Conservation (phyloP, 345 rosid species). For the Zanthoxylum bungeanum region DNA sequence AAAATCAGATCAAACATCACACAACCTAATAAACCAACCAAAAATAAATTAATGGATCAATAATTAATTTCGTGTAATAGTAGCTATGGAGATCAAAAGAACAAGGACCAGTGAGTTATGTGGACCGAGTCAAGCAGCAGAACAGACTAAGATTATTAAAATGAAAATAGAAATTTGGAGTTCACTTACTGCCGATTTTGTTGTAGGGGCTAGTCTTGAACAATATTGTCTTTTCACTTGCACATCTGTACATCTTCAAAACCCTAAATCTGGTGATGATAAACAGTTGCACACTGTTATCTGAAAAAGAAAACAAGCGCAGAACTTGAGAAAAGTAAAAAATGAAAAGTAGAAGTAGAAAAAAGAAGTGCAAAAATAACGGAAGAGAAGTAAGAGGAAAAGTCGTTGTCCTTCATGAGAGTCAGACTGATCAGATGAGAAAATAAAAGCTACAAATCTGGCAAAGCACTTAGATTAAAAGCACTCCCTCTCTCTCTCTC, state of each 20-base stretch:
- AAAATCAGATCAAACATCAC: constrained; percentile 9
- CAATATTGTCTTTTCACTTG: background rate
- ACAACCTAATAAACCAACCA: background rate
- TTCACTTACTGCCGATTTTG: background rate
- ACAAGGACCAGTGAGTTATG: background rate
- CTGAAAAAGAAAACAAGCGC: background rate
- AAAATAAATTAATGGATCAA: background rate
- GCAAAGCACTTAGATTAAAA: constrained; percentile 13
- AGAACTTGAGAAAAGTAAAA: background rate
- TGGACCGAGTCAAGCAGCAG: background rate
- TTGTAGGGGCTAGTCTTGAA: background rate
- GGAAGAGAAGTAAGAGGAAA: constrained; percentile 20
- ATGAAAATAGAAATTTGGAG: background rate
- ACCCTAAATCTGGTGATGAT: constrained; percentile 12
- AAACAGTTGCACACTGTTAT: constrained; percentile 9
- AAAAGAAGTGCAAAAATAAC: constrained; percentile 12
- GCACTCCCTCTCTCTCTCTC: constrained; percentile 4
- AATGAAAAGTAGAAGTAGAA: background rate
- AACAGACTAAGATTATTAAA: background rate
- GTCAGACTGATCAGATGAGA: constrained; percentile 35
- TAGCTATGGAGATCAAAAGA: background rate
- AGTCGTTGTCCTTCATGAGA: constrained; percentile 37
- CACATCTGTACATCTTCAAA: background rate
- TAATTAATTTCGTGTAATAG: background rate
- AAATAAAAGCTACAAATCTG: constrained; percentile 30